These are phyloP conservation scores for Sporothrix dimorphospora DNA, from an alignment of 2,329 filamentous ascomycete species.

Conservation along the genomic window DNA sequence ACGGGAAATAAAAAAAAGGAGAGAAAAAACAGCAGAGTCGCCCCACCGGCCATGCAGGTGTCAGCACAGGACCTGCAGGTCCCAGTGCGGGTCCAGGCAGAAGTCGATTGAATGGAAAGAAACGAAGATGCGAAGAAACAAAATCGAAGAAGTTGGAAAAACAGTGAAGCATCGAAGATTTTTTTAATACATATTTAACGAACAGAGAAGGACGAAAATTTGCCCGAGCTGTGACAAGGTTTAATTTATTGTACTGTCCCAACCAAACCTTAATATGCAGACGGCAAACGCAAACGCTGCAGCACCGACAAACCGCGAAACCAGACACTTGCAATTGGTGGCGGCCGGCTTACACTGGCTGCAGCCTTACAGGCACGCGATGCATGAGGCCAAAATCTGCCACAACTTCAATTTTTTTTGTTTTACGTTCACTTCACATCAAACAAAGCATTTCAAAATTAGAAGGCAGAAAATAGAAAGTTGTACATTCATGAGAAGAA, in stretches of 20 bases:
- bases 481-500: not conserved
- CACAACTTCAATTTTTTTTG: not conserved
- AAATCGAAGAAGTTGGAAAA: not conserved
- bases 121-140: not conserved
- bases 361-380: slow-evolving; percentile 15
- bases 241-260: not conserved
- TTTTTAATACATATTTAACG: not conserved
- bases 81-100: slow-evolving; percentile 8
- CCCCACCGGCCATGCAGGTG: slow-evolving; percentile 16
- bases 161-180: not conserved
- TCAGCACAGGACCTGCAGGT: slow-evolving; percentile 17
- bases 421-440: not conserved
- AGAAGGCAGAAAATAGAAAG: not conserved
- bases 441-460: not conserved
- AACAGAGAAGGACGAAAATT: slow-evolving; percentile 1
- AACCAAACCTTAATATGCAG: not conserved
- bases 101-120: not conserved
- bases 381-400: not conserved
- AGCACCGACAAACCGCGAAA: not conserved
- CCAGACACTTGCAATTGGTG: not conserved
- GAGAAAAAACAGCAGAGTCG: not conserved
- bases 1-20: not conserved
- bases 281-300: slow-evolving; percentile 11
- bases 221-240: slow-evolving; percentile 3
- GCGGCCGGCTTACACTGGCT: slow-evolving; percentile 4